Base-by-base conservation (phyloP, 2,329 filamentous ascomycete species). In the Cyphellophora europaea region DNA sequence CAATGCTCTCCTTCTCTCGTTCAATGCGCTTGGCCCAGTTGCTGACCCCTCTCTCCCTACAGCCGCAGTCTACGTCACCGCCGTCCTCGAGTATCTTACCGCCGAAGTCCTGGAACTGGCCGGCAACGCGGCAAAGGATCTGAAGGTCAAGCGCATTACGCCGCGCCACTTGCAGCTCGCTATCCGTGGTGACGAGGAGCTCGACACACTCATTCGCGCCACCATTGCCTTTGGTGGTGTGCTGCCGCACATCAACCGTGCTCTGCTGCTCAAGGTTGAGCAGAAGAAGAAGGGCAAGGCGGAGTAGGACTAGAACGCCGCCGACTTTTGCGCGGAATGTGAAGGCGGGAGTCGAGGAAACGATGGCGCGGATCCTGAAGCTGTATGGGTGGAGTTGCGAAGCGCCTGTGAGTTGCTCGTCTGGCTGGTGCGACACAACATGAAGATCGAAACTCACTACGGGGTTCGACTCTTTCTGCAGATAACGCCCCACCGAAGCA, bases 81-180 rank as follows among this genome's bases (percentile, higher is more conserved):
- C 91, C 28, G 91, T 98, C 38, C 82, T 98, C 47, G 91, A 98
- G 69, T 98, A 98, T 62, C 72, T 98, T 50, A 95, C 91, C 42
- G 89, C 89, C 47, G 89, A 98, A 77, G 89, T 98, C 30, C 82
- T 98, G 53, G 91, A 98, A 65, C 74, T 98, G 48, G 91, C 91
- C 61, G 91, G 91, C 63, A 98, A 98, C 62, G 91, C 91, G 35
- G 91, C 91, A 63, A 96, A 96, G 74, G 91, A 98, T 64, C 82
- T 96, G 58, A 98, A 96, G 69, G 91, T 96, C 69, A 98, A 96
- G 79, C 91, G 91, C 66, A 98, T 98, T 65, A 96, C 89, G 10
- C 91, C 91, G 37, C 88, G 91, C 62, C 91, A 98, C 64, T 70
- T 98, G 48, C 91, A 98, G 65, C 83, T 98, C 45, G 91, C 91